Percentiles rank a stretch among this genome's conserved stretches.
These are phyloP conservation scores for Colletotrichum costaricense DNA, from an alignment of 2,329 filamentous ascomycete genomes.

Conservation along the genomic window DNA sequence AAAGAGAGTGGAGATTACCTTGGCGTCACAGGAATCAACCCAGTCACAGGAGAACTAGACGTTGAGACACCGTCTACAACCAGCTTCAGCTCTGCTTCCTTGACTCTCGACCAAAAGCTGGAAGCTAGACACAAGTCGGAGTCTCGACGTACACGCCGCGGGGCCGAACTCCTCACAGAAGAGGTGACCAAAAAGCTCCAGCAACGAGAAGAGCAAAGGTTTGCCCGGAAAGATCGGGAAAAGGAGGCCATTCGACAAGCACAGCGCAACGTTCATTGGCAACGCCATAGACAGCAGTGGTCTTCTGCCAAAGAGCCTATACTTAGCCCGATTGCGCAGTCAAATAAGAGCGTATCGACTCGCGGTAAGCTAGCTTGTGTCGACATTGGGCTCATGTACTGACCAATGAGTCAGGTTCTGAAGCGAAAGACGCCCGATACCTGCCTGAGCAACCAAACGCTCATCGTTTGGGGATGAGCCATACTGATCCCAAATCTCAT, in stretches of 20 bases:
- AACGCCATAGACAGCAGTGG: slow-evolving; percentile 59
- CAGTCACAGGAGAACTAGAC: slow-evolving; percentile 64
- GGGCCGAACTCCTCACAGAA: slow-evolving; percentile 59
- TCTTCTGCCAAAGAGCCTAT: slow-evolving; percentile 61
- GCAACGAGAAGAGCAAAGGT: slow-evolving; percentile 48
- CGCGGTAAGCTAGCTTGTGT: slow-evolving; percentile 28
- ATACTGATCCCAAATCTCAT: slow-evolving; percentile 11
- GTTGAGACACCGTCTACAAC: slow-evolving; percentile 62
- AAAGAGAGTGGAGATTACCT: slow-evolving; percentile 69
- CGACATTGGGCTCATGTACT: neutral
- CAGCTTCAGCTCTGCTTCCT: slow-evolving; percentile 50
- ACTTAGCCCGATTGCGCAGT: slow-evolving; percentile 62
- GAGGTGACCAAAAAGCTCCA: slow-evolving; percentile 50
- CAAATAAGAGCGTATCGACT: slow-evolving; percentile 36
- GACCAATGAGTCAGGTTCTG: slow-evolving; percentile 1
- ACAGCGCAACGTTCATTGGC: slow-evolving; percentile 55
- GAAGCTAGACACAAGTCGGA: slow-evolving; percentile 45
- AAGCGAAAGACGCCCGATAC: neutral
- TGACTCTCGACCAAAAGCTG: slow-evolving; percentile 46
- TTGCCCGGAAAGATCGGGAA: slow-evolving; percentile 55
- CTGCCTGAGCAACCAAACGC: slow-evolving; percentile 8
- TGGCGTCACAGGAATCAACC: slow-evolving; percentile 69
- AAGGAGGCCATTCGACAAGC: slow-evolving; percentile 51
- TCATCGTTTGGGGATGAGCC: slow-evolving; percentile 27
- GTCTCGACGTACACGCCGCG: slow-evolving; percentile 47